Base-by-base conservation (phyloP, 306 rosid species). In the Rosa lucieae region DNA sequence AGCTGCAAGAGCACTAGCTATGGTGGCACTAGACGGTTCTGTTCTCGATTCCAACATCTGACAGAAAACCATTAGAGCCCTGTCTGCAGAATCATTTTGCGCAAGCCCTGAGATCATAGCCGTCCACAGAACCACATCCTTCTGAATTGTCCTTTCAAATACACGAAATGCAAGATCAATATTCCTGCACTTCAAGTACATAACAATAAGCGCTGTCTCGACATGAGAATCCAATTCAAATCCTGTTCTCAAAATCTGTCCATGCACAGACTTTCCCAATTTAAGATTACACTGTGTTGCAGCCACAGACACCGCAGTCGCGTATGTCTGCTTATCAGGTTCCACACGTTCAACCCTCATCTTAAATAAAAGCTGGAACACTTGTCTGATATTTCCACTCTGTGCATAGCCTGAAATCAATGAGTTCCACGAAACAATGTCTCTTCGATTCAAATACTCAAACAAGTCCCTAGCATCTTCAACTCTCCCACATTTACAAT, bases 51-150 rank as follows among this genome's bases (percentile, higher is more conserved):
- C 80, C 53, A 90, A 49, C 97, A 92, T 90, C 69, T 78, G 84
- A 18, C 32, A 12, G 76, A 90, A 89, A 78, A 92, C 72, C 5
- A 10, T 32, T 14, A 92, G 67, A 67, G 92, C 93, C 84, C 81
- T 85, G 39, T 89, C 89, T 5, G 91, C 87, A 78, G 55, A 85
- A 46, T 87, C 86, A 79, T 84, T 89, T 76, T 88, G 92, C 79
- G 78, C 87, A 73, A 92, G 92, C 75, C 97, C 97, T 63, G 97
- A 90, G 78, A 90, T 92, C 96, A 92, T 84, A 5, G 96, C 93
- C 10, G 97, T 92, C 93, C 97, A 92, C 78, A 81, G 76, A 71
- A 92, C 86, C 18, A 88, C 87, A 81, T 92, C 97, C 78, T 79
- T 88, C 14, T 85, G 74, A 9, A 43, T 76, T 56, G 74, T 84